phyloP scores from a whole-genome alignment of 306 rosid species.

The Rosa persica region DNA sequence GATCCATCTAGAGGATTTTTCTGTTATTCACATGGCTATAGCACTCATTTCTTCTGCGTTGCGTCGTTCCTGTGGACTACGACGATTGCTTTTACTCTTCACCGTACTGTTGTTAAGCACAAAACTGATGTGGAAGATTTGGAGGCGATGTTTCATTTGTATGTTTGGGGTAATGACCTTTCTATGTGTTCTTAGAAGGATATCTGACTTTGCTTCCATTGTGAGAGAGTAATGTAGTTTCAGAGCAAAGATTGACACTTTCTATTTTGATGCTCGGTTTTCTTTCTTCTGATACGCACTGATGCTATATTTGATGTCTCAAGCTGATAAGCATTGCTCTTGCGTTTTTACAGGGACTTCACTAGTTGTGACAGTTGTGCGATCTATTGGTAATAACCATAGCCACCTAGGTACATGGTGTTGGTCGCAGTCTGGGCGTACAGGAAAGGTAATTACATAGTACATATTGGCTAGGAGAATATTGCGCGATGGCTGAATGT shows the following conservation, averaged over 20 bases:
- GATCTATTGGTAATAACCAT: constrained; percentile 88
- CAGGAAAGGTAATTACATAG: constrained; percentile 73
- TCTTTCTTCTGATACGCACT: neutral
- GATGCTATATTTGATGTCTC: constrained; percentile 15
- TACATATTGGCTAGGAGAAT: constrained; percentile 17
- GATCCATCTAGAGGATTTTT: constrained; percentile 88
- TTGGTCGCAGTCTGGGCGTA: constrained; percentile 72
- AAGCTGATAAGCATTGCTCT: constrained; percentile 29
- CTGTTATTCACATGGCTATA: constrained; percentile 88
- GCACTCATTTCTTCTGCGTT: constrained; percentile 93
- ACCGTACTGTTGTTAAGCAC: constrained; percentile 92
- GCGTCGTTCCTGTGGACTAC: constrained; percentile 99
- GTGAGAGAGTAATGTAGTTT: no score
- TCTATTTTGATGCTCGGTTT: no score
- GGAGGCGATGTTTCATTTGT: constrained; percentile 96
- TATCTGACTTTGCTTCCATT: neutral
- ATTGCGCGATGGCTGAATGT: neutral
- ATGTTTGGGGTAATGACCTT: constrained; percentile 91
- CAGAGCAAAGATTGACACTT: no score
- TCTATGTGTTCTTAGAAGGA: neutral
- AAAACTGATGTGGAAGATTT: constrained; percentile 96
- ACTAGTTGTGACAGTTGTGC: constrained; percentile 78
- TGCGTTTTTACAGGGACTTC: constrained; percentile 65
- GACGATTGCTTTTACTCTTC: constrained; percentile 93
- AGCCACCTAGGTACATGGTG: constrained; percentile 80